Evolutionary conservation across 495 filamentous ascomycete species (phyloP).

Genomic region (Aspergillus sclerotioniger): DNA sequence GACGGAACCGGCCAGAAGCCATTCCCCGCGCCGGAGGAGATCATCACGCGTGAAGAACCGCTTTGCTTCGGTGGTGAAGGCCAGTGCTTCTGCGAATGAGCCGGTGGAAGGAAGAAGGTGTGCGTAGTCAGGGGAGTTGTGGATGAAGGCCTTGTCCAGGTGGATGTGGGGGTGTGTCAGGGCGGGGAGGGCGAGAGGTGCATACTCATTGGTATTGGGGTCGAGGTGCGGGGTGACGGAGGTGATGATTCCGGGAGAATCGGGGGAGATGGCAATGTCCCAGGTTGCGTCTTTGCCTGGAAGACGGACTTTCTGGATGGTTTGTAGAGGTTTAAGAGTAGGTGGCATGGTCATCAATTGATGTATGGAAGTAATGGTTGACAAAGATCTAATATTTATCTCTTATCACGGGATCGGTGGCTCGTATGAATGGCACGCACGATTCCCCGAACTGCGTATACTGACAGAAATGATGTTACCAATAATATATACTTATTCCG

Average conservation of each 20-base stretch:
- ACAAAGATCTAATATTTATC: not conserved
- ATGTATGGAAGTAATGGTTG: not conserved
- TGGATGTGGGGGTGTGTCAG: conserved; percentile 77
- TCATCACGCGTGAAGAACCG: conserved; percentile 56
- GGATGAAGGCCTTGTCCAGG: conserved; percentile 71
- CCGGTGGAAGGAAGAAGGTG: conserved; percentile 59
- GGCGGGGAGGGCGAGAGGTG: conserved; percentile 44
- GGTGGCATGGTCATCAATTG: conserved; percentile 25
- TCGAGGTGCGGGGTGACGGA: conserved; percentile 32
- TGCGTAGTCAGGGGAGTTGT: conserved; percentile 55
- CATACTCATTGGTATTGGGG: conserved; percentile 17
- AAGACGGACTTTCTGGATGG: conserved; percentile 40
- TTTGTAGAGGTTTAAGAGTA: conserved; percentile 19
- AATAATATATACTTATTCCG: too few relatives aligned
- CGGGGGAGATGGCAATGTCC: conserved; percentile 42
- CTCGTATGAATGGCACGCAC: not conserved
- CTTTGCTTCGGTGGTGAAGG: conserved; percentile 61
- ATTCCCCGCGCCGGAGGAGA: conserved; percentile 59
- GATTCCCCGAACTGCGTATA: not conserved
- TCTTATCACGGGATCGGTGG: not conserved
- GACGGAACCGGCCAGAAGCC: conserved; percentile 67
- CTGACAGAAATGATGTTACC: not conserved
- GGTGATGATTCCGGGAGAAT: conserved; percentile 34
- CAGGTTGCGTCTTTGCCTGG: conserved; percentile 35
- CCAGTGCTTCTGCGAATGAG: conserved; percentile 65